Conservation (phyloP, 352 stramenopile species). For the Phytophthora rubi region DNA sequence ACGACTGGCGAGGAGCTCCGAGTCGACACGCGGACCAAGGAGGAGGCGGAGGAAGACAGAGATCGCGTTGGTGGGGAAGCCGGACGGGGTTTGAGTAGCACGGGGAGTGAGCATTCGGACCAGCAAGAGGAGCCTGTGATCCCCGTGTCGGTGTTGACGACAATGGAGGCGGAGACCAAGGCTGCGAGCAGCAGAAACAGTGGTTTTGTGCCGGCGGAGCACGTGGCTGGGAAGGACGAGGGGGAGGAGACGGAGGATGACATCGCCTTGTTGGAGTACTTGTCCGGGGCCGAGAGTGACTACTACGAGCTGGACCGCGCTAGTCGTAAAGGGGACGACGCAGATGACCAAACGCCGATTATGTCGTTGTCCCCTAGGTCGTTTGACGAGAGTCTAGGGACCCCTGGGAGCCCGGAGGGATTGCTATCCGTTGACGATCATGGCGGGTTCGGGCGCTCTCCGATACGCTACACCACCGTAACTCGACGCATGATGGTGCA, state of each 20-base stretch:
- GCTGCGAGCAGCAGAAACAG: constrained; percentile 2
- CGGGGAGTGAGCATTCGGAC: constrained; percentile 19
- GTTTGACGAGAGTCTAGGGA: constrained; percentile 30
- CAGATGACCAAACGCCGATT: constrained; percentile 20
- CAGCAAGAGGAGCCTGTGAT: constrained; percentile 31
- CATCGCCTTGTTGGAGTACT: constrained; percentile 40
- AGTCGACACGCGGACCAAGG: constrained; percentile 15
- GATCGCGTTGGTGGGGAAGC: not conserved
- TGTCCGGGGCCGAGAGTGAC: constrained; percentile 39
- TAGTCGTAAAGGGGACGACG: constrained; percentile 36
- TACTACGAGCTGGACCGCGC: constrained; percentile 38
- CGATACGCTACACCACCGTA: constrained; percentile 24
- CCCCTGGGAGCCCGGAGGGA: constrained; percentile 24
- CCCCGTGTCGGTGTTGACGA: constrained; percentile 22
- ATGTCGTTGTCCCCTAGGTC: constrained; percentile 37
- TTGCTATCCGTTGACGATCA: constrained; percentile 31
- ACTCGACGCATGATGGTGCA: constrained; percentile 28
- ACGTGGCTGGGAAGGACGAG: constrained; percentile 26
- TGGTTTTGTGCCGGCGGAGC: constrained; percentile 9
- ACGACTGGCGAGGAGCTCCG: constrained; percentile 15
- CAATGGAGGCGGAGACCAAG: constrained; percentile 34
- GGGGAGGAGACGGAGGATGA: constrained; percentile 40
- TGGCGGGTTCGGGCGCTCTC: constrained; percentile 16
- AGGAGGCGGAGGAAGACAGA: not conserved
- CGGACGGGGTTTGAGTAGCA: constrained; percentile 7